These are phyloP conservation scores for Amanita jacksonii DNA, from an alignment of 768 basidiomycete genomes.

Conservation along the genomic window DNA sequence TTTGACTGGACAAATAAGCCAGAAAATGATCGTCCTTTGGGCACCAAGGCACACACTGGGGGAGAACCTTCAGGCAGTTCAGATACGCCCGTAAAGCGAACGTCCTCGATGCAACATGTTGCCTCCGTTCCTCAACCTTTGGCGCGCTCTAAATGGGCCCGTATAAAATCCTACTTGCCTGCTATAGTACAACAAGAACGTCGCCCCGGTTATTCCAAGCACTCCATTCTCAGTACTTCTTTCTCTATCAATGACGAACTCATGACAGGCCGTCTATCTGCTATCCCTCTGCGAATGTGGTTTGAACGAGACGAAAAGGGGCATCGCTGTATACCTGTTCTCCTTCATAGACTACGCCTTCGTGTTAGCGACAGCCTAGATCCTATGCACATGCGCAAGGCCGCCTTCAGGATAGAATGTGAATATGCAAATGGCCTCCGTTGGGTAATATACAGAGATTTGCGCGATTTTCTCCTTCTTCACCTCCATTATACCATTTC, in stretches of 20 bases:
- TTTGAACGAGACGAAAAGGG: constrained; percentile 81
- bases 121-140: constrained; percentile 23
- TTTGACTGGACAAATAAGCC: constrained; percentile 21
- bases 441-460: constrained; percentile 94
- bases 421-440: constrained; percentile 91
- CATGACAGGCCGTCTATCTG: constrained; percentile 69
- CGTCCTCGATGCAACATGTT: constrained; percentile 19
- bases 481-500: constrained; percentile 86
- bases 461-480: constrained; percentile 84
- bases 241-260: constrained; percentile 81
- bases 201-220: no score
- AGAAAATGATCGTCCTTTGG: background rate
- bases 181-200: constrained; percentile 38
- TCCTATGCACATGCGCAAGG: constrained; percentile 65
- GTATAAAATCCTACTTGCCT: constrained; percentile 58
- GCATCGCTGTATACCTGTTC: constrained; percentile 68
- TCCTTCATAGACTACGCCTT: constrained; percentile 75
- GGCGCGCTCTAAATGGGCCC: constrained; percentile 44
- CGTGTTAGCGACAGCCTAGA: constrained; percentile 82
- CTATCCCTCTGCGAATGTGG: constrained; percentile 73
- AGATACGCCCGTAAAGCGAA: constrained; percentile 9
- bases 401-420: constrained; percentile 88
- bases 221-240: constrained; percentile 41
- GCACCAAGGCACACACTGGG: background rate
- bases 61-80: constrained; percentile 7